Conservation (phyloP, 805 yeast species). For the Wickerhamiella australiensis region DNA sequence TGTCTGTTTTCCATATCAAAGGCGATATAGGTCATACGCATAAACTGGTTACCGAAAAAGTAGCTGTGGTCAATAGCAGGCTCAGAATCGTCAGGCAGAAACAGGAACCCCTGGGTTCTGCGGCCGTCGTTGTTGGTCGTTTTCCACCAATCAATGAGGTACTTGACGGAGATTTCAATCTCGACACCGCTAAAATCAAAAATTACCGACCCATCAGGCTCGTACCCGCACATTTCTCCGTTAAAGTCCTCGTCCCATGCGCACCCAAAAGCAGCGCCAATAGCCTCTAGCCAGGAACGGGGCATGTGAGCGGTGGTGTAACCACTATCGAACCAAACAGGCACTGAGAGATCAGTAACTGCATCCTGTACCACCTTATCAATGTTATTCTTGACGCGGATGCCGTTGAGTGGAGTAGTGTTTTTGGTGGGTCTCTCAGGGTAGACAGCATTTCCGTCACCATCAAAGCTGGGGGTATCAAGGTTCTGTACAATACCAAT, state of each 20-base stretch:
- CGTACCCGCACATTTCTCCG: constrained; percentile 4
- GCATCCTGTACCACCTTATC: neutral
- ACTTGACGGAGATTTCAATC: neutral
- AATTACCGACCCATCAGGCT: neutral
- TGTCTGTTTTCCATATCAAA: neutral
- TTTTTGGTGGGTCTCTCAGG: neutral
- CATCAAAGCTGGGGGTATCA: neutral
- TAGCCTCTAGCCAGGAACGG: constrained; percentile 2
- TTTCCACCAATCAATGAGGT: neutral
- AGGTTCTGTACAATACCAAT: constrained; percentile 28
- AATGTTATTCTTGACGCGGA: neutral
- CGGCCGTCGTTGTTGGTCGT: neutral
- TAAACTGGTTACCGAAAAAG: neutral
- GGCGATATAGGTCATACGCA: neutral
- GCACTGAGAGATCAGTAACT: neutral
- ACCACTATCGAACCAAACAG: constrained; percentile 2
- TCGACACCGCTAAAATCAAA: constrained; percentile 16
- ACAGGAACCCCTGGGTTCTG: neutral
- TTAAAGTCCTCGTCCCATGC: constrained; percentile 27
- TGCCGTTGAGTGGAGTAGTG: neutral
- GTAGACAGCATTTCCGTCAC: neutral
- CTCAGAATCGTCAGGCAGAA: neutral
- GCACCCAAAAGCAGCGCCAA: constrained; percentile 29
- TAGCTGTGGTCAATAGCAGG: neutral
- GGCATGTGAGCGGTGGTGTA: neutral